Base-by-base conservation (phyloP, 129 eudicot genomes). In the Logfia minima region DNA sequence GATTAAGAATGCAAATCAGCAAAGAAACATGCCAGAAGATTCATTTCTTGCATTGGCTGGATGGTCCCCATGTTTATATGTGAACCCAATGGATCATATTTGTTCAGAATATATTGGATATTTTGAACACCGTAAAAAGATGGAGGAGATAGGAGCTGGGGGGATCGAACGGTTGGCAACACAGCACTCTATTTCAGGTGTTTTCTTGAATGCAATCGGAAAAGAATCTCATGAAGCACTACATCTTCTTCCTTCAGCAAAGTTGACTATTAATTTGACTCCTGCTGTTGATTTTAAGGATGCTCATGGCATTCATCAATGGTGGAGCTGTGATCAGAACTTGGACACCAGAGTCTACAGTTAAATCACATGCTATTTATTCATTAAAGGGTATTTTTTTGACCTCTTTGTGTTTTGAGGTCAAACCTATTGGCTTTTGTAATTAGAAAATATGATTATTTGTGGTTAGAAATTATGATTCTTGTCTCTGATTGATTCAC, bases 221-320 rank as follows among this genome's bases (percentile, higher is more conserved):
- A 86, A 85, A 83, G 88, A 87, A 45, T 79, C 85, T 5, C 94
- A 90, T 51, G 96, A 88, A 82, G 86, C 99, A 13, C 29, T 85
- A 11, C 99, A 95, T 80, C 92, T 95, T 66, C 85, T 91, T 85
- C 99, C 97, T 41, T 86, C 97, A 0, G 99, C 97, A 3, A 75
- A 73, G 64, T 35, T 95, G 31, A 83, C 86, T 0, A 79, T 86
- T 14, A 91, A 91, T 70, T 19, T 67, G 73, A 79, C 87, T 70
- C 85, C 88, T 79, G 82, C 96, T 43, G 74, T 56, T 23, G 89
- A 83, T 80, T 87, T 95, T 51, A 89, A 83, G 77, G 86, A 86
- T 29, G 99, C 96, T 62, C 97, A 95, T 84, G 99, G 92, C 17
- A 84, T 95, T 74, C 93, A 81, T 59, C 99, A 95, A 79, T 95